Evolutionary conservation across 2,329 filamentous ascomycete species (phyloP).

Genomic region (Geoglossum cookeanum): DNA sequence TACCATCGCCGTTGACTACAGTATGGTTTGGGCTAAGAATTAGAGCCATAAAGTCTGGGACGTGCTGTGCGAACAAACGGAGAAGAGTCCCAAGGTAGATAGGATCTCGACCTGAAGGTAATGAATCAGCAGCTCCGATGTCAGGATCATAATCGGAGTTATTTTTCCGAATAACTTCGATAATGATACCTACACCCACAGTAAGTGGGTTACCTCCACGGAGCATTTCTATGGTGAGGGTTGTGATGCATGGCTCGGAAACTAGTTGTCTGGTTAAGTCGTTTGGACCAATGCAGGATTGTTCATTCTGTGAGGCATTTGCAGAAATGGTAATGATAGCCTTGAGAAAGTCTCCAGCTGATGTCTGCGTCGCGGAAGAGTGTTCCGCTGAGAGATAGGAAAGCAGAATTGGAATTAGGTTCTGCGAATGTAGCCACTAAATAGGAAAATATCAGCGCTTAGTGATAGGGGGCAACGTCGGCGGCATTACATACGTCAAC

Average conservation of each 20-base stretch:
- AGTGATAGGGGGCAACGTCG: not conserved
- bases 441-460: conserved; percentile 10
- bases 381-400: conserved; percentile 73
- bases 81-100: conserved; percentile 89
- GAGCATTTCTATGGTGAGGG: conserved; percentile 81
- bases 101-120: conserved; percentile 71
- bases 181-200: conserved; percentile 90
- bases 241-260: conserved; percentile 63
- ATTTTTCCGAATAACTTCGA: conserved; percentile 97
- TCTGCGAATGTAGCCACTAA: conserved; percentile 79
- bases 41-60: conserved; percentile 83
- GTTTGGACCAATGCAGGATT: conserved; percentile 96
- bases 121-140: conserved; percentile 59
- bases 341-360: conserved; percentile 92
- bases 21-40: conserved; percentile 55
- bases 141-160: conserved; percentile 98
- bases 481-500: conserved; percentile 57
- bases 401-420: conserved; percentile 71
- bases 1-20: conserved; percentile 34
- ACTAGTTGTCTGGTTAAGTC: conserved; percentile 90
- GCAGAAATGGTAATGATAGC: conserved; percentile 98
- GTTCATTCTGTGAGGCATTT: conserved; percentile 93
- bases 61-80: conserved; percentile 71
- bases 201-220: conserved; percentile 84
- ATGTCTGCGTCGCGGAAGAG: conserved; percentile 81